phyloP scores from a whole-genome alignment of 768 basidiomycete genomes.

The Pulveroboletus sp. region DNA sequence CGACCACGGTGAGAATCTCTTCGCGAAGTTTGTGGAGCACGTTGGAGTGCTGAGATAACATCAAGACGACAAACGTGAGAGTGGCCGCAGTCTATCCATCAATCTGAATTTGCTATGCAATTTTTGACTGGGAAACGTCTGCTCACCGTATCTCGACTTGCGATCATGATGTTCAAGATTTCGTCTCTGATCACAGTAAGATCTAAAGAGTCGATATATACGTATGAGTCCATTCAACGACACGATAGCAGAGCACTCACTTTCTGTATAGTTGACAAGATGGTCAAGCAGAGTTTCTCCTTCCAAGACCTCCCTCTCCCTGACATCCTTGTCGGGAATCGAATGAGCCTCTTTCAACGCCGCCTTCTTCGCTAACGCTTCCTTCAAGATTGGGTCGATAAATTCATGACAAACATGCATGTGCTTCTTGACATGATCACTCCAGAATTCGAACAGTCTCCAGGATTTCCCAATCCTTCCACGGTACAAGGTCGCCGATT shows the following conservation, averaged over 20 bases:
- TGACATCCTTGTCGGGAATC: slow-evolving; percentile 5
- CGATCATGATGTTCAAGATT: slow-evolving; percentile 35
- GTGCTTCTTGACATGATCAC: slow-evolving; percentile 41
- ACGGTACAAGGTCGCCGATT: slow-evolving; percentile 38
- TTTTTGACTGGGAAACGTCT: background rate
- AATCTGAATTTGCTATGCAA: background rate
- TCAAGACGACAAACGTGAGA: slow-evolving; percentile 27
- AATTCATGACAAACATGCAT: slow-evolving; percentile 47
- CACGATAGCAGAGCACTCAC: slow-evolving; percentile 1
- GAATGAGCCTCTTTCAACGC: slow-evolving; percentile 17
- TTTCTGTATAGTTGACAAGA: slow-evolving; percentile 29
- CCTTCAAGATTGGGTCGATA: slow-evolving; percentile 48
- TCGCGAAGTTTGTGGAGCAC: slow-evolving; percentile 27
- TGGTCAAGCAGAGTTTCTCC: slow-evolving; percentile 29
- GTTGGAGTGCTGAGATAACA: slow-evolving; percentile 27
- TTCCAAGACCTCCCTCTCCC: slow-evolving; percentile 13
- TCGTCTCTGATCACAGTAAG: slow-evolving; percentile 32
- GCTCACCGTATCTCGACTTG: slow-evolving; percentile 32
- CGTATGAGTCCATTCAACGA: background rate
- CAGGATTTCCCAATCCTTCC: slow-evolving; percentile 40
- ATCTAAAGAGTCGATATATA: slow-evolving; percentile 16
- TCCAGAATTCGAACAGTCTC: slow-evolving; percentile 51
- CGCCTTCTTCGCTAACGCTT: slow-evolving; percentile 41
- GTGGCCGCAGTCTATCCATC: slow-evolving; percentile 25
- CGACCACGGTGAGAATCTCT: slow-evolving; percentile 28